Percentiles rank a stretch among this genome's conserved stretches.
phyloP scores from a whole-genome alignment of 2,329 filamentous ascomycete species.

The Aspergillus melleus region DNA sequence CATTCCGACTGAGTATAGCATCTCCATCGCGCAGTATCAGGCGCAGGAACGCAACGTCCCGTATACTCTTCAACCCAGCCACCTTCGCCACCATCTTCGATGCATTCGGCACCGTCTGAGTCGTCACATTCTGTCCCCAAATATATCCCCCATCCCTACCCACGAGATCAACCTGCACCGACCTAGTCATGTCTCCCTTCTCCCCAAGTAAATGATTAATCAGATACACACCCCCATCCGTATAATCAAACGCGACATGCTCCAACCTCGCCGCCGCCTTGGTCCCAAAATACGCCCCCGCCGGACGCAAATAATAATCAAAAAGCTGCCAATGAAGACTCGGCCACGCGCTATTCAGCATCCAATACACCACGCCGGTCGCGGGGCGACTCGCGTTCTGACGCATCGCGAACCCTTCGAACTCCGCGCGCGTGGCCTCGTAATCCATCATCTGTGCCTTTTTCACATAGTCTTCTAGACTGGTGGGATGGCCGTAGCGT shows the following conservation, averaged over 20 bases:
- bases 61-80: slow-evolving; percentile 31
- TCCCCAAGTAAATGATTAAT: slow-evolving; percentile 55
- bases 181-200: slow-evolving; percentile 38
- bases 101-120: slow-evolving; percentile 48
- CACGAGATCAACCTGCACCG: slow-evolving; percentile 53
- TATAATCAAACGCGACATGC: slow-evolving; percentile 58
- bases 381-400: slow-evolving; percentile 55
- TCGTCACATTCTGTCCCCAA: slow-evolving; percentile 29
- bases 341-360: slow-evolving; percentile 67
- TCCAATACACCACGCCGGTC: slow-evolving; percentile 66
- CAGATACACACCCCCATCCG: slow-evolving; percentile 47
- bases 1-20: slow-evolving; percentile 53
- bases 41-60: slow-evolving; percentile 53
- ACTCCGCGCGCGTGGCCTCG: slow-evolving; percentile 61
- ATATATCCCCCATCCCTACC: slow-evolving; percentile 49
- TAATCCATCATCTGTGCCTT: slow-evolving; percentile 66
- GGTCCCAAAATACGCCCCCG: slow-evolving; percentile 60
- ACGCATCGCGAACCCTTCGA: slow-evolving; percentile 56
- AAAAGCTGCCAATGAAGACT: slow-evolving; percentile 66
- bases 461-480: slow-evolving; percentile 58
- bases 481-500: slow-evolving; percentile 54
- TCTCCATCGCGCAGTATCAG: slow-evolving; percentile 45
- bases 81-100: slow-evolving; percentile 41
- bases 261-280: slow-evolving; percentile 54
- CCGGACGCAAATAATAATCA: slow-evolving; percentile 62